Conservation (phyloP, 805 yeast species). For the Pichia eremophila region DNA sequence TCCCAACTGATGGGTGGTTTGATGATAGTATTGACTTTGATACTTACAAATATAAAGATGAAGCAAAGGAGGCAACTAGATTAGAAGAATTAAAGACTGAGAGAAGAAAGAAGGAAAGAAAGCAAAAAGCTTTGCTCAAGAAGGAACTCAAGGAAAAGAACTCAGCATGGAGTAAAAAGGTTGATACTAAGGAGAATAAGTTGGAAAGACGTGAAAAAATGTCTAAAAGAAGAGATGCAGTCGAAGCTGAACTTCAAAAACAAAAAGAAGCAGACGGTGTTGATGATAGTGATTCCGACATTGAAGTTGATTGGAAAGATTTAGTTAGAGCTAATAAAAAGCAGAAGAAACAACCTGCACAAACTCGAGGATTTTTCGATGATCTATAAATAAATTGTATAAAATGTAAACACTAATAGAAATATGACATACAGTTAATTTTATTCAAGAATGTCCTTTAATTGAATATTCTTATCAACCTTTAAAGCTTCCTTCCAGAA, state of each 20-base stretch:
- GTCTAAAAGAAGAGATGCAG: slow-evolving; percentile 56
- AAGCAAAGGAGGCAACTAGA: slow-evolving; percentile 54
- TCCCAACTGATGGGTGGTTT: slow-evolving; percentile 73
- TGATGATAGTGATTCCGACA: slow-evolving; percentile 28
- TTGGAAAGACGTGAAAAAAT: slow-evolving; percentile 58
- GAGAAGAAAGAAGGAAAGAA: slow-evolving; percentile 27
- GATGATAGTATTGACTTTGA: slow-evolving; percentile 56
- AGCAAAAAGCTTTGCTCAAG: slow-evolving; percentile 32
- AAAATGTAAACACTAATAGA: background rate
- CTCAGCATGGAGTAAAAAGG: slow-evolving; percentile 73
- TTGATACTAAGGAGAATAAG: slow-evolving; percentile 51
- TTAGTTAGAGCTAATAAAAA: slow-evolving; percentile 57
- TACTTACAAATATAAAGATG: slow-evolving; percentile 53
- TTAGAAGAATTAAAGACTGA: slow-evolving; percentile 45
- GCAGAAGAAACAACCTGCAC: slow-evolving; percentile 32
- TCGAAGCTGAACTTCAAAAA: slow-evolving; percentile 42
- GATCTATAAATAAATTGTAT: slow-evolving; percentile 28
- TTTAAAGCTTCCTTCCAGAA: slow-evolving; percentile 72
- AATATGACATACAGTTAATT: background rate
- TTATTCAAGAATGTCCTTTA: slow-evolving; percentile 29
- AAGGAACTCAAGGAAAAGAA: slow-evolving; percentile 42
- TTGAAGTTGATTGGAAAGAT: slow-evolving; percentile 81
- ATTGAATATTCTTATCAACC: slow-evolving; percentile 27
- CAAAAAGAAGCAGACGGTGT: slow-evolving; percentile 32
- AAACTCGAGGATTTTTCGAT: slow-evolving; percentile 53